Base-by-base conservation (phyloP, 441 rosid genomes). In the Cnidoscolus chayamansa region DNA sequence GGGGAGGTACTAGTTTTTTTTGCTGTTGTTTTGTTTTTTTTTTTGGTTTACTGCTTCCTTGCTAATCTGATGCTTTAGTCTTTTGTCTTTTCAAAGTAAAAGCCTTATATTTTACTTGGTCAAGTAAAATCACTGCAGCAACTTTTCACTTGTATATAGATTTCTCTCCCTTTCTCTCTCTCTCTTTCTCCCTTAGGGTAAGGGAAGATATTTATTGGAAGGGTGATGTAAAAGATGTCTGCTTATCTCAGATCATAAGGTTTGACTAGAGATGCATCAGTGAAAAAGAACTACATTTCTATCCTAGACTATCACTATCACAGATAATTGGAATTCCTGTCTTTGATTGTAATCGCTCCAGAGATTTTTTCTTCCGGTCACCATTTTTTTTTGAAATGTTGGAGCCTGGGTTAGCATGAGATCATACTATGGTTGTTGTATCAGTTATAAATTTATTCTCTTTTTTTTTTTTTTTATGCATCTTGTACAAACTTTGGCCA, bases 1-100 rank as follows among this genome's bases (percentile, higher is more conserved):
- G 90, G 96, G 67, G 92, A 95, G 99, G 99, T 95, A 87, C 20
- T 15, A 31, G 55, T 0, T 17, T 62, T 67, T 59, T 11, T 73
- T 45, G 25, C 25, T 25, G 25, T 25, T 17, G 13, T 35, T 16
- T 35, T 35, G 5, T 35, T 40, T 40, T 40, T 40, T 40, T 62
- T 67, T 54, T 11, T 73, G 32, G 17, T 17, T 35, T 16, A 37
- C 50, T 67, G 3, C 31, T 57, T 67, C 11, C 15, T 74, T 30
- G 7, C 30, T 40, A 32, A 25, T 56, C 11, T 25, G 53, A 12
- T 71, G 56, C 45, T 45, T 72, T 40, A 4, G 63, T 19, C n/a
- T 64, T 50, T 72, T n/a, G 31, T 12, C 4, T 72, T 25, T 72
- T 20, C 64, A 49, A 47, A 47, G n/a, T n/a, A 7, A 37, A 68